Base-by-base conservation (phyloP, 495 filamentous ascomycete genomes). In the Neurospora sp. region DNA sequence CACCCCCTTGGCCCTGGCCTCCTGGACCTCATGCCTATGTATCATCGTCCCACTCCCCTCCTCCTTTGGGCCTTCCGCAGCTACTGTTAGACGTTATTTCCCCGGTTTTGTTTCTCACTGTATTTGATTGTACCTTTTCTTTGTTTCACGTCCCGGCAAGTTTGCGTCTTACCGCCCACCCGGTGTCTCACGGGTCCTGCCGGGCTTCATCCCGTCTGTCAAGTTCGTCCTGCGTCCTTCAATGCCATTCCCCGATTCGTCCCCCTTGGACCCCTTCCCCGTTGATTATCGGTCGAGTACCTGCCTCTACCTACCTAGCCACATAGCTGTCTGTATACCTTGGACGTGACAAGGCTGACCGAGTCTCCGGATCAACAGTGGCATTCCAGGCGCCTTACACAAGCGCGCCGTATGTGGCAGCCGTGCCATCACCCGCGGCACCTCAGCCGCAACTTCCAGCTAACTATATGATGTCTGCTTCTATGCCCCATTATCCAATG, bases 301-400 rank as follows among this genome's bases (percentile, higher is more conserved):
- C 38, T 48, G 7, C 53, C 38, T 31, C 22, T 53, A 31, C n/a
- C 73, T 39, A 40, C 68, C 42, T 76, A 48, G 68, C 72, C 38
- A 61, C 22, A 16, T 31, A 66, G 6, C 53, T 66, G 27, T 37
- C 14, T 35, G 14, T 66, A 66, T 35, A 66, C 31, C 12, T 61
- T 66, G 53, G 53, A 18, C 53, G 27, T 66, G 53, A 35, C 18
- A 44, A 74, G 70, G 70, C 77, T 74, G 72, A 77, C 77, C 31
- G 40, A 70, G 71, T 27, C 40, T 38, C 71, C 53, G 53, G 53
- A 66, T 48, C 69, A 22, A 48, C 79, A 87, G 86, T 87, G 82
- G 76, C 85, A 71, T 89, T 85, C 74, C 87, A 87, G 77, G 80
- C 83, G 37, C 83, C 86, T 40, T 89, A 86, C 75, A 81, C 86